Evolutionary conservation across 768 basidiomycete species (phyloP).

Genomic region (Mycena alexandri): DNA sequence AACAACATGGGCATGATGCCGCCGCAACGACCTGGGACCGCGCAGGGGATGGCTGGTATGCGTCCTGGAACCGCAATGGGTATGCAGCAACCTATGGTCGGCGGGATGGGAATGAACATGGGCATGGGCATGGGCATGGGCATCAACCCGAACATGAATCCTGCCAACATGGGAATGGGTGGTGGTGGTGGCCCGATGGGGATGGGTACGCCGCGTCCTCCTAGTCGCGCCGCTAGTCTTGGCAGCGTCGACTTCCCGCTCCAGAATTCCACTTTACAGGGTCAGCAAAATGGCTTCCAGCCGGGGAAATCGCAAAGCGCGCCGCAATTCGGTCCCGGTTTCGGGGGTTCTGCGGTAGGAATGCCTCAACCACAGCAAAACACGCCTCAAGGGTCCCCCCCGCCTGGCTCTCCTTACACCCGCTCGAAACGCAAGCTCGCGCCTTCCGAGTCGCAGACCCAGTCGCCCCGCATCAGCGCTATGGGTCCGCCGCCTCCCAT

Average conservation of each 20-base stretch:
- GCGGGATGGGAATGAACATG: constrained; percentile 25
- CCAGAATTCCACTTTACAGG: constrained; percentile 6
- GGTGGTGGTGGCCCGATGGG: constrained; percentile 24
- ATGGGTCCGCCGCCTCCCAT: constrained; percentile 34
- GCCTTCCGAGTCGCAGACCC: constrained; percentile 25
- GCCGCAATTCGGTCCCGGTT: constrained; percentile 30
- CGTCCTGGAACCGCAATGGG: constrained; percentile 23
- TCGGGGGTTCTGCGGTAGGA: constrained; percentile 15
- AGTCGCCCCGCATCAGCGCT: constrained; percentile 32
- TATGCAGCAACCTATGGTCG: constrained; percentile 20
- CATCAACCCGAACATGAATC: constrained; percentile 18
- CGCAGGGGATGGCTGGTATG: constrained; percentile 32
- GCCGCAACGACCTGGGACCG: constrained; percentile 26
- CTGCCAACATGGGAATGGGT: constrained; percentile 22
- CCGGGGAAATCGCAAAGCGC: constrained; percentile 14
- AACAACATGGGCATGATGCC: constrained; percentile 25
- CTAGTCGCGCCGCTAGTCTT: constrained; percentile 29
- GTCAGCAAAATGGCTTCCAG: constrained; percentile 32
- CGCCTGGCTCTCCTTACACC: constrained; percentile 30
- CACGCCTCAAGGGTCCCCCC: constrained; percentile 18
- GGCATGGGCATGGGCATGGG: constrained; percentile 26
- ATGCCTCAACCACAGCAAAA: constrained; percentile 23
- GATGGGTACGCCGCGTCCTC: constrained; percentile 27
- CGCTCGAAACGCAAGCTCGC: constrained; percentile 24
- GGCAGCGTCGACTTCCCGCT: constrained; percentile 22